A percentile compares a stretch with the other conserved stretches of the same genome.
Conservation (phyloP, 2,329 filamentous ascomycete genomes). For the Hymenoscyphus linearis region DNA sequence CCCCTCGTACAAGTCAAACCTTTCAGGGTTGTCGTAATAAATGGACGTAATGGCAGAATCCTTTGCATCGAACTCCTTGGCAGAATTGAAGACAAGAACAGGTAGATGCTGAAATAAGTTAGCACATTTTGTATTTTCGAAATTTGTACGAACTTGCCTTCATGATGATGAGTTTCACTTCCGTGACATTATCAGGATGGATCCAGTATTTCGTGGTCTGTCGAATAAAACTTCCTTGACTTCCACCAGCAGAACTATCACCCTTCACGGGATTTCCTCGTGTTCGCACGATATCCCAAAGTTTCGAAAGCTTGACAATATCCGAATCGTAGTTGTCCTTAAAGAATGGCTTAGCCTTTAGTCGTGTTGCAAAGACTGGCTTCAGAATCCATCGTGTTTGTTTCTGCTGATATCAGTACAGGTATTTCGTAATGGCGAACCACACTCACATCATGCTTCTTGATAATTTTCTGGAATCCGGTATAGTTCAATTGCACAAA, state of each 20-base stretch:
- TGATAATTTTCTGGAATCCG: constrained; percentile 99
- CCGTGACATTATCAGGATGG: constrained; percentile 95
- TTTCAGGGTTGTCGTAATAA: constrained; percentile 94
- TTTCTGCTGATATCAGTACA: constrained; percentile 57
- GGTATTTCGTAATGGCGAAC: not conserved
- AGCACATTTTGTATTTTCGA: constrained; percentile 8
- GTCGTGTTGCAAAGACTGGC: constrained; percentile 88
- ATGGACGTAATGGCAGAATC: constrained; percentile 97
- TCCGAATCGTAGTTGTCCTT: constrained; percentile 98
- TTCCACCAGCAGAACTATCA: constrained; percentile 84
- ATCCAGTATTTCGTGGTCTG: constrained; percentile 99
- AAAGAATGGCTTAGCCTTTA: constrained; percentile 97
- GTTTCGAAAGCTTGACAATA: constrained; percentile 86
- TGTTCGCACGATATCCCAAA: constrained; percentile 92
- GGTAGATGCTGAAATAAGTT: constrained; percentile 64
- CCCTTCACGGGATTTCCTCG: constrained; percentile 88
- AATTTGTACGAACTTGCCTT: constrained; percentile 49
- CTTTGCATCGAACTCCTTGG: constrained; percentile 87
- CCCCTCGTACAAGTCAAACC: constrained; percentile 89
- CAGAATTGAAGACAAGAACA: constrained; percentile 93
- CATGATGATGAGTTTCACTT: constrained; percentile 93
- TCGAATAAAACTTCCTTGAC: constrained; percentile 90
- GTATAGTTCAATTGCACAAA: constrained; percentile 99
- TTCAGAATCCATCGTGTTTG: constrained; percentile 87
- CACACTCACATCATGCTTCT: constrained; percentile 86